A percentile compares a stretch with the other conserved stretches of the same genome.
Conservation (phyloP, 148 eudicot genomes). For the Nepenthes mirabilis region DNA sequence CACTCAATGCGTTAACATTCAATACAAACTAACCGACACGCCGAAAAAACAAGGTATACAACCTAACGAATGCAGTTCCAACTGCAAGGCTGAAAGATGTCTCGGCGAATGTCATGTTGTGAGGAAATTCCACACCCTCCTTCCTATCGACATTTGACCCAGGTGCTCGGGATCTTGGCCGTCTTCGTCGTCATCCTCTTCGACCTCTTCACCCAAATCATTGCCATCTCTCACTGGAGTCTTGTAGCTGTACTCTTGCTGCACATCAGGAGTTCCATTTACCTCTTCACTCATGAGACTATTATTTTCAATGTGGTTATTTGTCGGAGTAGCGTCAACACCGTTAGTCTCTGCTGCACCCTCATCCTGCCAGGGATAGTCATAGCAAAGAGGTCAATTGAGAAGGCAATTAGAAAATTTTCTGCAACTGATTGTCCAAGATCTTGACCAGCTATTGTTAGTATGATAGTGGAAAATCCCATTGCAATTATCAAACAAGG, state of each 20-base stretch:
- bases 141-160: slow-evolving; percentile 83
- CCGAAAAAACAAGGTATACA: no score
- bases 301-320: slow-evolving; percentile 19
- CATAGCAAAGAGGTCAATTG: neutral
- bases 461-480: no score
- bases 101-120: slow-evolving; percentile 31
- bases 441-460: no score
- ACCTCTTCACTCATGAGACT: slow-evolving; percentile 50
- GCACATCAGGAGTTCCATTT: slow-evolving; percentile 2
- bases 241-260: slow-evolving; percentile 8
- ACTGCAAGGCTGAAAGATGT: neutral
- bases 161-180: slow-evolving; percentile 72
- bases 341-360: slow-evolving; percentile 21
- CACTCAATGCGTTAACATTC: no score
- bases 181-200: slow-evolving; percentile 32
- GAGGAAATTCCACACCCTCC: slow-evolving; percentile 83
- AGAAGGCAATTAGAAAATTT: neutral
- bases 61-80: no score
- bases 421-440: no score
- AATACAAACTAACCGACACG: no score
- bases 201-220: slow-evolving; percentile 11
- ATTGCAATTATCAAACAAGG: no score
- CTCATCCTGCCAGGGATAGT: slow-evolving; percentile 25
- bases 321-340: slow-evolving; percentile 14
- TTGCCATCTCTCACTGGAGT: slow-evolving; percentile 6